phyloP scores from a whole-genome alignment of 192 early-diverging fungal genomes.

The Lobulomyces angularis region DNA sequence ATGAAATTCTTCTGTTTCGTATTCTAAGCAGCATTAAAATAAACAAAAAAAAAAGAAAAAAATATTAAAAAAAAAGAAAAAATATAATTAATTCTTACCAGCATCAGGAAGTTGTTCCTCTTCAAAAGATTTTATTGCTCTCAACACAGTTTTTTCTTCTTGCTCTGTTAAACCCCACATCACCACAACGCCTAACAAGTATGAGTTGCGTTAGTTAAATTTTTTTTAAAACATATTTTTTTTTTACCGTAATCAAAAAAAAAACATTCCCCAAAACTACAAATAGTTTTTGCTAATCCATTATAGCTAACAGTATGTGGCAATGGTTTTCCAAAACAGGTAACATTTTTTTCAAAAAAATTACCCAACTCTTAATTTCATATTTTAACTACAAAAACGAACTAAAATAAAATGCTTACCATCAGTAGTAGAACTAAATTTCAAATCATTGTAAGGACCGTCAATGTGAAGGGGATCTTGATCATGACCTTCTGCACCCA shows the following conservation, averaged over 20 bases:
- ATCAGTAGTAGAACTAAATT: too few relatives aligned
- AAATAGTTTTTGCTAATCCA: constrained; percentile 21
- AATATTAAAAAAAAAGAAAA: constrained; percentile 2
- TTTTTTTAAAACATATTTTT: background rate
- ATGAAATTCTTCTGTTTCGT: constrained; percentile 71
- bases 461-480: too few relatives aligned
- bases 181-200: constrained; percentile 75
- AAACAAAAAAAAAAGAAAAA: too few relatives aligned
- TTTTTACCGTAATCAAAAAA: constrained; percentile 92
- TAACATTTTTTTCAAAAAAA: constrained; percentile 26
- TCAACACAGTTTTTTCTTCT: constrained; percentile 67
- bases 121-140: constrained; percentile 58
- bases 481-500: too few relatives aligned
- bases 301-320: constrained; percentile 11
- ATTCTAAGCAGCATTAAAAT: constrained; percentile 48
- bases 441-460: too few relatives aligned
- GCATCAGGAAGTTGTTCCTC: constrained; percentile 52
- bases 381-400: too few relatives aligned
- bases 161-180: constrained; percentile 87
- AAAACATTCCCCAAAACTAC: constrained; percentile 54
- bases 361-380: too few relatives aligned
- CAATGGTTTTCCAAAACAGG: constrained; percentile 12
- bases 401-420: too few relatives aligned
- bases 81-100: constrained; percentile 13
- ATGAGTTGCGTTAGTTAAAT: constrained; percentile 5